Base-by-base conservation (phyloP, 2,329 filamentous ascomycete genomes). In the Paraphoma sp. region DNA sequence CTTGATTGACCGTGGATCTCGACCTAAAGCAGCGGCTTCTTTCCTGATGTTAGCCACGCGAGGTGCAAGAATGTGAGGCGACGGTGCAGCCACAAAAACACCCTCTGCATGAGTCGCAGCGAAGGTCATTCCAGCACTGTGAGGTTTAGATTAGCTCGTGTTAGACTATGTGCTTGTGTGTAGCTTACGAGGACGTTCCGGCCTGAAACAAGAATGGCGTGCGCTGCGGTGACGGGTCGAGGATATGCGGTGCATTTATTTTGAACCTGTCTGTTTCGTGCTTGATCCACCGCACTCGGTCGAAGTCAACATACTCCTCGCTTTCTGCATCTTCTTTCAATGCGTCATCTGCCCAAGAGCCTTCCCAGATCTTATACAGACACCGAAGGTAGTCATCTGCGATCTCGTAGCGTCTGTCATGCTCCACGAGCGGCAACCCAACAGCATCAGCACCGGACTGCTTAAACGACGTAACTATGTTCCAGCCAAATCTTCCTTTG, bases 151-250 rank as follows among this genome's bases (percentile, higher is more conserved):
- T 36, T 16, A 30, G 10, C 10, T 23, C 17, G 23, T 40, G 4
- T 40, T 23, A 17, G 18, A 8, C 10, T 14, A 23, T 8, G 10
- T 28, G 4, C 11, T 23, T 17, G 12, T 38, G 23, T 44, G 43
- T n/a, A 9, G 33, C 53, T 31, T 36, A 51, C 53, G 48, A 47
- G 6, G 85, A 88, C 0, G 87, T 88, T 0, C 88, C 88, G 0
- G 88, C 88, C 70, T 91, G 88, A 6, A 90, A 80, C 1, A 90
- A 81, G 1, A 90, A 79, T 0, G 88, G 88, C 1, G 87, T 89
- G 6, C 88, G 77, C 63, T 91, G 88, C 0, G 86, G 87, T 42
- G 82, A 85, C 0, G 88, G 88, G 49, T 89, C 83, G 49, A 85
- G 86, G 63, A 90, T 83, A 63, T 89, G 87, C 9, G 88, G 88